Percentiles rank a stretch among this genome's conserved stretches.
These are phyloP conservation scores for Acorus gramineus DNA, from an alignment of 106 monocot species.

Conservation along the genomic window DNA sequence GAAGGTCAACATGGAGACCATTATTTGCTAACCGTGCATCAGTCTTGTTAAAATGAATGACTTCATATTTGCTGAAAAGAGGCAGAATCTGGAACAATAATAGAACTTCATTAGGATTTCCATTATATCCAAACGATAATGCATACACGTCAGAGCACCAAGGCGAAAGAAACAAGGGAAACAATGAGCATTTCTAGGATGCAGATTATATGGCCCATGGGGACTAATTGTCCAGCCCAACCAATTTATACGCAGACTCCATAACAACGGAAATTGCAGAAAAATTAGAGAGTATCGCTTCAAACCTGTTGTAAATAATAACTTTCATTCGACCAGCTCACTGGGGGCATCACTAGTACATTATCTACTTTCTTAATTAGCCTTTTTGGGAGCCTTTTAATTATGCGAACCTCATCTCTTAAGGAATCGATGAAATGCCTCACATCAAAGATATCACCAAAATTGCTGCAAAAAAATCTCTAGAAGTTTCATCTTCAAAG, in stretches of 20 bases:
- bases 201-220: neutral
- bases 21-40: slow-evolving; percentile 96
- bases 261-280: neutral
- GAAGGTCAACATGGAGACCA: slow-evolving; percentile 58
- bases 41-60: slow-evolving; percentile 87
- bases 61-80: slow-evolving; percentile 50
- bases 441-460: slow-evolving; percentile 88
- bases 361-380: slow-evolving; percentile 16
- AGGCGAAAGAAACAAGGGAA: neutral
- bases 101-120: neutral
- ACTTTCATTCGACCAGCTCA: slow-evolving; percentile 88
- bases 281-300: neutral
- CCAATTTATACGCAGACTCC: too few species aligned
- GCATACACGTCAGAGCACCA: neutral
- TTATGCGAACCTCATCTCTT: slow-evolving; percentile 66
- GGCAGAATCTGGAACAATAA: slow-evolving; percentile 70
- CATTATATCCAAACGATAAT: neutral
- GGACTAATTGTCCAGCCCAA: too few species aligned
- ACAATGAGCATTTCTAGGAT: neutral
- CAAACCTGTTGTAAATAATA: slow-evolving; percentile 91
- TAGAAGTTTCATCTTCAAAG: slow-evolving; percentile 3
- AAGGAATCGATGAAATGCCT: slow-evolving; percentile 80
- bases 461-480: slow-evolving; percentile 46
- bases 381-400: slow-evolving; percentile 67
- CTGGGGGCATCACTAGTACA: slow-evolving; percentile 57